Base-by-base conservation (phyloP, 352 stramenopile species). In the Phytophthora megakarya region DNA sequence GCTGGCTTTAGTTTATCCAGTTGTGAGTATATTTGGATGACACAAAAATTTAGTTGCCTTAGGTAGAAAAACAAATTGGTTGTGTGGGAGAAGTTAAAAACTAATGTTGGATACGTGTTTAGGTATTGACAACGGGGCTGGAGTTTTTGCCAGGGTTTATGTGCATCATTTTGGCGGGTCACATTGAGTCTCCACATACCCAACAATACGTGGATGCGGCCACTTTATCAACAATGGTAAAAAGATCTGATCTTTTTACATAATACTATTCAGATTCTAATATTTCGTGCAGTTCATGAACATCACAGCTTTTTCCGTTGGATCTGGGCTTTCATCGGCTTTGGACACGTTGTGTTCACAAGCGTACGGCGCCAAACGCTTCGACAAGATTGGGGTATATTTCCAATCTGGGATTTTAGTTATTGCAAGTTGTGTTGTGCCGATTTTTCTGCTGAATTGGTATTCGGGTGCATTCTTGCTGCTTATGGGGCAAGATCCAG, bases 261-360 rank as follows among this genome's bases (percentile, higher is more conserved):
- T 11, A 35, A 35, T 15, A 46, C 26, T n/a, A n/a, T n/a, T n/a
- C n/a, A 12, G 8, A 35, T 35, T 35, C 30, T 35, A 35, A 35
- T 11, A 15, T 35, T 35, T 57, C 32, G 30, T 21, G 0, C 44
- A 80, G 80, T 86, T 89, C 25, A 72, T 76, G 57, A 90, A 92
- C 42, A 74, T 95, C 39, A 76, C 84, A 18, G 74, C 73, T 13
- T 70, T 85, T 53, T 77, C 80, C 4, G 62, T 87, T 0, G 81
- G 75, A 13, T 76, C 89, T 35, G 81, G 81, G 0, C 64, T 93
- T 3, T 72, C 80, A 11, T 89, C 80, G n/a, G 86, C 81, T 15
- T 68, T 94, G 46, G 86, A 94, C 61, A 94, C 86, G 50, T 66
- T 94, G 10, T 92, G 81, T 43, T 78, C 75, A 4, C 76, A 91